Evolutionary conservation across 495 filamentous ascomycete genomes (phyloP).

Genomic region (Trichocladium uniseriatum): DNA sequence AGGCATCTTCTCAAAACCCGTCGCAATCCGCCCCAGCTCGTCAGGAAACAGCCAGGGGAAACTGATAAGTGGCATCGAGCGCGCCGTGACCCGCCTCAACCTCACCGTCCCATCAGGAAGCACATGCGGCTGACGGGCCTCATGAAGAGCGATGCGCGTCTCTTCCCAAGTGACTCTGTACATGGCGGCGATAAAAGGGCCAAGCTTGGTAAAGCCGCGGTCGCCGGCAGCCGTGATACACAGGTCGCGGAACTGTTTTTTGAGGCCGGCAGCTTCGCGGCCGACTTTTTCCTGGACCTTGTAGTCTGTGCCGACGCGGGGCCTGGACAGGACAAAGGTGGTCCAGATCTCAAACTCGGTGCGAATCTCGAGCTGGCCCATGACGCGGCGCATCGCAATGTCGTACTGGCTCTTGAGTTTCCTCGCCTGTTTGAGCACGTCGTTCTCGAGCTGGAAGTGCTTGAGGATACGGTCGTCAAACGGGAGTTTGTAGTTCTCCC

Average conservation of each 20-base stretch:
- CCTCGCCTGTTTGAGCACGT: constrained; percentile 48
- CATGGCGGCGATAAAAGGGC: constrained; percentile 73
- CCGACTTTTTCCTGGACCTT: constrained; percentile 79
- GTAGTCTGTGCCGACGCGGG: constrained; percentile 59
- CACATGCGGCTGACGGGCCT: constrained; percentile 31
- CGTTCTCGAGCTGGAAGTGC: constrained; percentile 45
- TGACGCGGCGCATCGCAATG: constrained; percentile 60
- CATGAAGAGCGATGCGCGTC: constrained; percentile 44
- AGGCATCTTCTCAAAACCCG: constrained; percentile 1
- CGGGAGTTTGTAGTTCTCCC: constrained; percentile 53
- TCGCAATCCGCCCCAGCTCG: constrained; percentile 64
- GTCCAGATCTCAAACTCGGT: constrained; percentile 93
- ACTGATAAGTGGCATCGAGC: constrained; percentile 69
- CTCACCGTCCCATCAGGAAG: constrained; percentile 29
- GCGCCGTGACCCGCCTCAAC: constrained; percentile 28
- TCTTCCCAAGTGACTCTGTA: constrained; percentile 74
- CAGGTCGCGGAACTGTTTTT: constrained; percentile 52
- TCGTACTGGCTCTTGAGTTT: constrained; percentile 72
- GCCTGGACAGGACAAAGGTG: constrained; percentile 67
- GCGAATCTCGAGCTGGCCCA: constrained; percentile 75
- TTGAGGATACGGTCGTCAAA: constrained; percentile 75
- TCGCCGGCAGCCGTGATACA: constrained; percentile 58
- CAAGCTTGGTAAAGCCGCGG: constrained; percentile 47
- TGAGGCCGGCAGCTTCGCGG: constrained; percentile 50
- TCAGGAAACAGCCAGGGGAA: constrained; percentile 86